phyloP scores from a whole-genome alignment of 179 eudicot genomes.

The Drosera spatulata region DNA sequence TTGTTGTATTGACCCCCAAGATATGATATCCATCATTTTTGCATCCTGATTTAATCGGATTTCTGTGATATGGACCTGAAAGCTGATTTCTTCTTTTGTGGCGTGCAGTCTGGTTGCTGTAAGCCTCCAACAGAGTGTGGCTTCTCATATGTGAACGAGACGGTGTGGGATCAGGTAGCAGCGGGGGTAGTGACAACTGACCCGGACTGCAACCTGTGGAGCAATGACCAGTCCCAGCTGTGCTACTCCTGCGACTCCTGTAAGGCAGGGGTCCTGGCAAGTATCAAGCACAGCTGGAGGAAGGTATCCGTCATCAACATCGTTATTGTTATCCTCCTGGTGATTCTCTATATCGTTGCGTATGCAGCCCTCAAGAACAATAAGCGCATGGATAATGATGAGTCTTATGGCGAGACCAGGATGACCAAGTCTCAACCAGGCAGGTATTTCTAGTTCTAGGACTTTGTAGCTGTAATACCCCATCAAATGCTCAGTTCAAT shows the following conservation, averaged over 20 bases:
- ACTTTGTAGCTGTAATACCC: no score
- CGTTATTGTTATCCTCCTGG: slow-evolving; percentile 58
- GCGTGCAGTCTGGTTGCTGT: slow-evolving; percentile 83
- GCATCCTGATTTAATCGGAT: neutral
- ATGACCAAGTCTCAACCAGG: slow-evolving; percentile 88
- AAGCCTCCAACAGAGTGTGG: slow-evolving; percentile 94
- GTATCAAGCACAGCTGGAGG: slow-evolving; percentile 86
- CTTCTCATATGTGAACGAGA: slow-evolving; percentile 54
- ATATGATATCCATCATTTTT: neutral
- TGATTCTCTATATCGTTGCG: slow-evolving; percentile 67
- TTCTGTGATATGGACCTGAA: neutral
- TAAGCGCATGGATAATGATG: slow-evolving; percentile 72
- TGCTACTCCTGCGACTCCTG: slow-evolving; percentile 12
- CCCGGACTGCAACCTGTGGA: slow-evolving; percentile 59
- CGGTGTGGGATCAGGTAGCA: slow-evolving; percentile 41
- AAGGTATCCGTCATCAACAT: slow-evolving; percentile 81
- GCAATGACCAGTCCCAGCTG: slow-evolving; percentile 46
- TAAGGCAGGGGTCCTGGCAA: slow-evolving; percentile 86
- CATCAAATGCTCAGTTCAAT: no score
- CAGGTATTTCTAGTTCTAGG: slow-evolving; percentile 1
- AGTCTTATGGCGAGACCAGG: slow-evolving; percentile 68
- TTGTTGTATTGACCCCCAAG: no score
- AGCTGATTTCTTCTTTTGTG: neutral
- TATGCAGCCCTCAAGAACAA: slow-evolving; percentile 72
- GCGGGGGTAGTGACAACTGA: slow-evolving; percentile 28